Base-by-base conservation (phyloP, 345 rosid genomes). In the Moricandia arvensis region DNA sequence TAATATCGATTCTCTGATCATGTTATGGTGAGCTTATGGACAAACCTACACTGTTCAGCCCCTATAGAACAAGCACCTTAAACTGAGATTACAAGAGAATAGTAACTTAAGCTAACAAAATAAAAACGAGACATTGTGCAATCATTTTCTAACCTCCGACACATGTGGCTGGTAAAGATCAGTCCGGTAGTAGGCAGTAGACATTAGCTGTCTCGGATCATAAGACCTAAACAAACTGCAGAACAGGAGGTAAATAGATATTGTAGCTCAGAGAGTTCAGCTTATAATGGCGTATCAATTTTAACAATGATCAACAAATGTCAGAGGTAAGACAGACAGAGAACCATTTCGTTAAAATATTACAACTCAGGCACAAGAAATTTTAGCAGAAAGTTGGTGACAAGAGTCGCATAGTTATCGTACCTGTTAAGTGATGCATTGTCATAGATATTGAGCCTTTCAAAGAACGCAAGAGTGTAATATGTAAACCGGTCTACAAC, bases 401-500 rank as follows among this genome's bases (percentile, higher is more conserved):
- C 55, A 58, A 71, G 59, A 66, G 53, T 31, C 60, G 34, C 49
- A 65, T 13, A 59, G 59, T 26, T 41, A 68, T 54, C 47, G 34
- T 88, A 96, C 99, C 98, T 93, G 93, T 82, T 86, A 84, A 96
- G 79, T 77, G 99, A 93, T 53, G 91, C 93, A 80, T 91, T 91
- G 85, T 85, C 95, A 67, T 93, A 93, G 60, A 96, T 91, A 80
- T 85, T 89, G 83, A 96, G 82, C 81, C 85, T 89, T 85, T 93
- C 99, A 79, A 96, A 96, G 81, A 89, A 96, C 5, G 93, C 95
- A 67, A 96, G 96, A 62, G 99, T 93, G 80, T 90, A 90, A 85
- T 82, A 96, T 11, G 96, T 93, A 83, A 96, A 95, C 65, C 96
- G 93, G 68, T 95, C 99, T 75, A 92, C 99, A 17, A 95, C 97